Evolutionary conservation across 208 protist species (phyloP).

Genomic region (Crithidia brevicula): DNA sequence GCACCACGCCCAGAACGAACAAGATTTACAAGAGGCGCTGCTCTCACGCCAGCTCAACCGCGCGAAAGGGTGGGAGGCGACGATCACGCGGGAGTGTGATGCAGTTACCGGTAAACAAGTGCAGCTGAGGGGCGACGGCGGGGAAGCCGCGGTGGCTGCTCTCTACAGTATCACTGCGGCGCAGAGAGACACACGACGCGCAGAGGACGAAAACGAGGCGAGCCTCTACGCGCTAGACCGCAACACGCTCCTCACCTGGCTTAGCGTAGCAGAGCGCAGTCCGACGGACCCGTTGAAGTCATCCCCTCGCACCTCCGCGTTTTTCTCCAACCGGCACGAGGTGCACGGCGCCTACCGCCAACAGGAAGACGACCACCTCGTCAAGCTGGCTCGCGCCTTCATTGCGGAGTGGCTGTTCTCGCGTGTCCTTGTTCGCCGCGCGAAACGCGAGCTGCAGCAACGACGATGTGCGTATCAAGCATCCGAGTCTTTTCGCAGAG

Average conservation of each 20-base stretch:
- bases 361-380: constrained; percentile 4
- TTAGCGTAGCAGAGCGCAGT: neutral
- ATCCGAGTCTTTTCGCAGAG: constrained; percentile 38
- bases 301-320: neutral
- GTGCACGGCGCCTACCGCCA: constrained; percentile 16
- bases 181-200: constrained; percentile 19
- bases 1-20: constrained; percentile 19
- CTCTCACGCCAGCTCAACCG: constrained; percentile 18
- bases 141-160: neutral
- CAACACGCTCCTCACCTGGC: constrained; percentile 1
- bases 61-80: constrained; percentile 24
- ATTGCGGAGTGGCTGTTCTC: constrained; percentile 26
- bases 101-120: neutral
- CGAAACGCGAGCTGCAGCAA: constrained; percentile 5
- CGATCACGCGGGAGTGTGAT: neutral
- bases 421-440: constrained; percentile 15
- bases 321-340: constrained; percentile 19
- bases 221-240: constrained; percentile 13
- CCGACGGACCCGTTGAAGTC: too few species aligned
- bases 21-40: constrained; percentile 14
- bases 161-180: constrained; percentile 17
- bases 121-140: neutral
- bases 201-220: constrained; percentile 1
- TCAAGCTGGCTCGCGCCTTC: constrained; percentile 16
- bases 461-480: neutral